A percentile compares a stretch with the other conserved stretches of the same genome.
Evolutionary conservation across 805 yeast species (phyloP).

Genomic region (Suhomyces sp.): DNA sequence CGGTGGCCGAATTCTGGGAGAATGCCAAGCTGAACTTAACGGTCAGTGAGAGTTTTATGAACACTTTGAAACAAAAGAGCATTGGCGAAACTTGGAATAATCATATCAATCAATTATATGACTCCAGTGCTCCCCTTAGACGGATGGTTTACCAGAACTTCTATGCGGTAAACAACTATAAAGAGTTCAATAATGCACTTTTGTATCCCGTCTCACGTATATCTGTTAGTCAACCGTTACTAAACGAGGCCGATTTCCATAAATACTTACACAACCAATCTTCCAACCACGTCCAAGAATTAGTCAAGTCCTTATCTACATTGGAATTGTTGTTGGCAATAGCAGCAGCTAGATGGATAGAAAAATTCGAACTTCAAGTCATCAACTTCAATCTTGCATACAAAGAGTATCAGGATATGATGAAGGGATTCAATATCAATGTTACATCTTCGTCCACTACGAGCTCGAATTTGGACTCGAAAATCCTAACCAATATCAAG

Average conservation of each 20-base stretch:
- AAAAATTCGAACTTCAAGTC: conserved; percentile 54
- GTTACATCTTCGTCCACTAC: conserved; percentile 30
- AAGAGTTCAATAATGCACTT: conserved; percentile 44
- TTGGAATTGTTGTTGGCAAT: conserved; percentile 69
- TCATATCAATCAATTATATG: conserved; percentile 22
- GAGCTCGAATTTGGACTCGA: conserved; percentile 36
- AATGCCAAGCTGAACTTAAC: conserved; percentile 43
- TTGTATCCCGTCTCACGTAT: conserved; percentile 42
- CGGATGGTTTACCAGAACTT: conserved; percentile 37
- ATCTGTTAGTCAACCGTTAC: conserved; percentile 17
- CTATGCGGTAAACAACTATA: conserved; percentile 57
- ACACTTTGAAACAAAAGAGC: conserved; percentile 11
- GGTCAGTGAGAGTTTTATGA: conserved; percentile 17
- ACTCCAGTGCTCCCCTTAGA: conserved; percentile 2
- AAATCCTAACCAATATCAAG: conserved; percentile 30
- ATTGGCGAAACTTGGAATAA: conserved; percentile 47
- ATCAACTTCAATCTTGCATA: conserved; percentile 75
- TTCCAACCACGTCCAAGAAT: conserved; percentile 24
- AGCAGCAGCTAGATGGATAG: conserved; percentile 69
- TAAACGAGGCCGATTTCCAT: conserved; percentile 26
- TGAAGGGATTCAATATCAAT: conserved; percentile 42
- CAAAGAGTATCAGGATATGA: conserved; percentile 66
- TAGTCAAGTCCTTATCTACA: conserved; percentile 50
- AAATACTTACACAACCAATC: conserved; percentile 20
- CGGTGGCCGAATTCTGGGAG: conserved; percentile 49